Base-by-base conservation (phyloP, 805 yeast genomes). In the Candida wancherniae region DNA sequence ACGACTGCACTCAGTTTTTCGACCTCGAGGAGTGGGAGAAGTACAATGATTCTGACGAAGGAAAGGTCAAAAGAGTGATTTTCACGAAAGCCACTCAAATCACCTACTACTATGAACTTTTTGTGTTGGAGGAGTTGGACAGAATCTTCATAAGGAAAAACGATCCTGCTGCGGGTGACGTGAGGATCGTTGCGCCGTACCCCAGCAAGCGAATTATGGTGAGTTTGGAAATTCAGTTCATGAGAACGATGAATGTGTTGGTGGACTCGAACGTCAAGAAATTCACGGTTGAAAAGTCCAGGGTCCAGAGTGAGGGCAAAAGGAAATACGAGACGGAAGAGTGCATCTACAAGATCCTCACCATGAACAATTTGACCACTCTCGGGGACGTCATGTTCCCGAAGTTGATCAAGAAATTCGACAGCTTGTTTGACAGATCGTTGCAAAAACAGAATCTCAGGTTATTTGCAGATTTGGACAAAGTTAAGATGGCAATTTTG, bases 21-120 rank as follows among this genome's bases (percentile, higher is more conserved):
- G 69, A 63, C 29, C 45, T 65, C n/a, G 70, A 65, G 33, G 53
- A 51, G 24, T 65, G 69, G 70, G 65, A 55, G 22, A 51, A 51
- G 17, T 53, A 51, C 24, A 31, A 37, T n/a, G 36, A 31, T 4
- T 28, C 25, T 22, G 39, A 31, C 17, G 43, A 21, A 13, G 22
- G 29, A 23, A 36, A 14, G 31, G 43, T 24, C 47, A 39, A 12
- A 50, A 42, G 16, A 47, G 38, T 58, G 3, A 47, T 52, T 1
- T 50, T 45, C 37, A 65, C 71, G 9, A 61, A 59, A 27, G 40
- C 53, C 31, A 51, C 65, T 41, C 54, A 52, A 26, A 50, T 62
- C 3, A 47, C 63, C 22, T 63, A 63, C 34, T 54, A 47, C 40
- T 65, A 61, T 36, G 61, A 61, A 40, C 44, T 49, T 4, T 65